A percentile compares a stretch with the other conserved stretches of the same genome.
These are phyloP conservation scores for Stemphylium lycopersici DNA, from an alignment of 2,329 filamentous ascomycete genomes.

Conservation along the genomic window DNA sequence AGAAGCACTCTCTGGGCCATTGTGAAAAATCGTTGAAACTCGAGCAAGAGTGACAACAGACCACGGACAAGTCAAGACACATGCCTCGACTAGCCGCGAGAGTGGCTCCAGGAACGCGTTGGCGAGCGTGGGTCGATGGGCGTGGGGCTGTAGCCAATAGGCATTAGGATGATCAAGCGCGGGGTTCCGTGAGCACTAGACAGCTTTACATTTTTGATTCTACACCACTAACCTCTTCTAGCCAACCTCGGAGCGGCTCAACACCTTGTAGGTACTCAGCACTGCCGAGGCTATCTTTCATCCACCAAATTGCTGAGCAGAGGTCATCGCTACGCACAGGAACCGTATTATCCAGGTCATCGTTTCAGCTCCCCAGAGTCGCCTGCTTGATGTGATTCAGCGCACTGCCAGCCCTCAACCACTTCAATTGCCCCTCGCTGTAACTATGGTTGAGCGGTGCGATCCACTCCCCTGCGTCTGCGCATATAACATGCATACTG, in stretches of 20 bases:
- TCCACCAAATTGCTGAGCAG: no score
- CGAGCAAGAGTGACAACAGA: not conserved
- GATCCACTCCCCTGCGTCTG: constrained; percentile 35
- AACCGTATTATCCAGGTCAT: not conserved
- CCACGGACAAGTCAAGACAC: not conserved
- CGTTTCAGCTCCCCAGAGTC: not conserved
- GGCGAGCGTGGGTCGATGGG: constrained; percentile 5
- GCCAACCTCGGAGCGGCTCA: not conserved
- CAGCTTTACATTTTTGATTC: not conserved
- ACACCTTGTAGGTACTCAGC: no score
- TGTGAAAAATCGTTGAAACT: not conserved
- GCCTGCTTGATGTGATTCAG: constrained; percentile 38
- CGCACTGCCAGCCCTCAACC: constrained; percentile 34
- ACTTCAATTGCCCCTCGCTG: constrained; percentile 37
- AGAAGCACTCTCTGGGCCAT: constrained; percentile 13
- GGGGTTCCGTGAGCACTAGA: constrained; percentile 8
- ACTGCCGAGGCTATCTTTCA: no score
- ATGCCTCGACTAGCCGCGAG: constrained; percentile 6
- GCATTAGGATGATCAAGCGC: constrained; percentile 2
- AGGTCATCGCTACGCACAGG: no score
- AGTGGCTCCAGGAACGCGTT: constrained; percentile 5
- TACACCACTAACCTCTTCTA: not conserved
- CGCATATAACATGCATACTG: constrained; percentile 36
- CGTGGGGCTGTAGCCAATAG: constrained; percentile 13
- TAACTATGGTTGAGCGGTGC: constrained; percentile 43